Conservation (phyloP, 805 yeast species). For the Ogataea haglerorum region DNA sequence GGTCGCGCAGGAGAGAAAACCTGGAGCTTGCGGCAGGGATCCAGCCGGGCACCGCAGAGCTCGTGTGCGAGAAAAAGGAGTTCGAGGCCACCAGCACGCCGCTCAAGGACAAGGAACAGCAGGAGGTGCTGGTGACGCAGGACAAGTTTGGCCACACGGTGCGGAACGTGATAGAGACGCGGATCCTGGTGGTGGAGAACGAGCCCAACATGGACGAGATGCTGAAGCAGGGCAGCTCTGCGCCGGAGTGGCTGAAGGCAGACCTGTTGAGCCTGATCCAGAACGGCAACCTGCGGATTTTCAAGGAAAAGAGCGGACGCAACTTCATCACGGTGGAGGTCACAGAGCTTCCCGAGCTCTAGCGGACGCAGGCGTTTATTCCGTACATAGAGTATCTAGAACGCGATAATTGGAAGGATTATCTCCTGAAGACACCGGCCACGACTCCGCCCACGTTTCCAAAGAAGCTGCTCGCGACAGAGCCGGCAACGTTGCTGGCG, state of each 20-base stretch:
- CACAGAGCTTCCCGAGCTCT: constrained; percentile 12
- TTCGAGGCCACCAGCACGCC: constrained; percentile 20
- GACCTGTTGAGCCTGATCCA: constrained; percentile 20
- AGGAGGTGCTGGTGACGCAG: constrained; percentile 10
- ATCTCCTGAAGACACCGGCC: constrained; percentile 3
- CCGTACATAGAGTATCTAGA: neutral
- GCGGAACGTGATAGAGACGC: constrained; percentile 14
- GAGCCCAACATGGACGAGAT: constrained; percentile 18
- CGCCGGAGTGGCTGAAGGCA: constrained; percentile 17
- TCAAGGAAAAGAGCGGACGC: constrained; percentile 17
- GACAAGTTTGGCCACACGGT: constrained; percentile 8
- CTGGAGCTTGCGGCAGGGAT: constrained; percentile 5
- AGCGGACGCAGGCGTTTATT: neutral
- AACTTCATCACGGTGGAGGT: constrained; percentile 23
- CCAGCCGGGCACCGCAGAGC: constrained; percentile 10
- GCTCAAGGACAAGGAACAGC: constrained; percentile 3
- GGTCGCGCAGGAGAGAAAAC: constrained; percentile 4
- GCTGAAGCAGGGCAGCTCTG: constrained; percentile 15
- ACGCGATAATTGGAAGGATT: neutral
- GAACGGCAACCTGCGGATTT: constrained; percentile 18
- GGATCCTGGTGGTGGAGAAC: constrained; percentile 23
- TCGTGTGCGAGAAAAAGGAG: constrained; percentile 8
- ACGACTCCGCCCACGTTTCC: constrained; percentile 39
- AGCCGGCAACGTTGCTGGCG: constrained; percentile 55
- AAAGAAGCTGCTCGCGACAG: constrained; percentile 42